Conservation (phyloP, 1,284 basidiomycete genomes). For the Porogramme epimiltina region DNA sequence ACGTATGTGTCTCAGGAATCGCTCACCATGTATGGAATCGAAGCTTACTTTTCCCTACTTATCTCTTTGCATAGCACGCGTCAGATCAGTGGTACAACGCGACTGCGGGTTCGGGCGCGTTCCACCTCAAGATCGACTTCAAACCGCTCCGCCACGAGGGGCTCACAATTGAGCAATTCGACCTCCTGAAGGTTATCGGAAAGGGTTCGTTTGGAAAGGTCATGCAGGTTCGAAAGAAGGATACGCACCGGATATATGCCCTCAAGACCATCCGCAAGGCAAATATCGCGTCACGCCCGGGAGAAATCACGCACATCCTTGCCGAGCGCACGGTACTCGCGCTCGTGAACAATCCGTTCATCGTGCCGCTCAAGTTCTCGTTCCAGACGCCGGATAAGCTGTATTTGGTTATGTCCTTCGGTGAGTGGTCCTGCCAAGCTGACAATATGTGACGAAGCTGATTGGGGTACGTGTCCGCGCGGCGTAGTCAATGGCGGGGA, state of each 20-base stretch:
- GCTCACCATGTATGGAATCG: not conserved
- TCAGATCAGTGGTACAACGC: conserved; percentile 90
- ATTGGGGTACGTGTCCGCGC: too few relatives aligned
- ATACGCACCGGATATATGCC: conserved; percentile 97
- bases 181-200: conserved; percentile 97
- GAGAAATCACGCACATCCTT: conserved; percentile 98
- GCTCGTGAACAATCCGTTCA: conserved; percentile 98
- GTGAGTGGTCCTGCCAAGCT: conserved; percentile 46
- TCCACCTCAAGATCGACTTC: conserved; percentile 96
- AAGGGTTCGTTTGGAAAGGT: conserved; percentile 98
- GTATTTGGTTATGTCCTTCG: conserved; percentile 96
- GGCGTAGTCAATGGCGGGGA: conserved; percentile 91
- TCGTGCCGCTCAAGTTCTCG: conserved; percentile 98
- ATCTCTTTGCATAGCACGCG: conserved; percentile 50
- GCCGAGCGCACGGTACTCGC: conserved; percentile 97
- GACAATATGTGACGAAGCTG: not conserved
- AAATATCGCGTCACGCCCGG: conserved; percentile 94
- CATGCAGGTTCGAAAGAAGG: conserved; percentile 98
- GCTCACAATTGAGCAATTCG: conserved; percentile 94
- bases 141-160: conserved; percentile 81
- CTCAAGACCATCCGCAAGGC: conserved; percentile 99
- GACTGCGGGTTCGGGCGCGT: conserved; percentile 84
- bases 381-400: conserved; percentile 99
- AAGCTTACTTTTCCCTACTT: not conserved
- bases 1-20: conserved; percentile 45